Evolutionary conservation across 75 land plant genomes (phyloP), one percentile per base, ranked within the genome.

Genomic region (Cunninghamia lanceolata): DNA sequence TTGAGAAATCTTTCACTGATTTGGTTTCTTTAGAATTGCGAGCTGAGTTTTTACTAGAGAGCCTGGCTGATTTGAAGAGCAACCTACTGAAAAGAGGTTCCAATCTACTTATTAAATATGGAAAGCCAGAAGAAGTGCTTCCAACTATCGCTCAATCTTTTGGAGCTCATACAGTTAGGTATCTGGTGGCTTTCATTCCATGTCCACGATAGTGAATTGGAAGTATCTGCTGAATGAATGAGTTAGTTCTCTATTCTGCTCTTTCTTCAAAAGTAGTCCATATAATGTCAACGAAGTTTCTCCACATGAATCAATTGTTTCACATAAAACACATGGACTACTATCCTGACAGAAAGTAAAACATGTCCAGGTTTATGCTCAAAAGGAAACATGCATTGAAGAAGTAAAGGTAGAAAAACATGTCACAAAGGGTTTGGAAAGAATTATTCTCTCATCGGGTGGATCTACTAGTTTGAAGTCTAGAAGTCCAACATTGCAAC

Each of bases 341-440:
- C 25, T 78, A n/a, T 45, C n/a, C 53, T 83, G 42, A 79, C 84
- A 43, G 25, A 84, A 38, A 42, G 13, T 80, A 14, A 84, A 85
- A 75, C 9, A 25, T 63, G 4, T 84, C 86, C 90, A 98, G 99
- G 97, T 98, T 35, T 98, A 90, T 93, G 99, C 96, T 21, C 99
- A 98, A 32, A 95, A 94, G 79, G 99, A 98, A 74, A 96, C 99
- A 8, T 96, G 99, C 86, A 94, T 92, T 84, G 99, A 98, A 91
- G 99, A 98, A 92, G 85, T 94, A 45, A 71, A 81, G 30, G 95
- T 98, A 4, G 99, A 98, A 85, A 86, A 80, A 52, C 84, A 87
- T 77, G 95, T 98, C 0, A 84, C 34, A 25, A 91, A 86, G 66
- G 84, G 66, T 59, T 86, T 96, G 85, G 80, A 83, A 39, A 88